Conservation (phyloP, 1,139 yeast species). For the Yamadazyma kanchanaburiensis region DNA sequence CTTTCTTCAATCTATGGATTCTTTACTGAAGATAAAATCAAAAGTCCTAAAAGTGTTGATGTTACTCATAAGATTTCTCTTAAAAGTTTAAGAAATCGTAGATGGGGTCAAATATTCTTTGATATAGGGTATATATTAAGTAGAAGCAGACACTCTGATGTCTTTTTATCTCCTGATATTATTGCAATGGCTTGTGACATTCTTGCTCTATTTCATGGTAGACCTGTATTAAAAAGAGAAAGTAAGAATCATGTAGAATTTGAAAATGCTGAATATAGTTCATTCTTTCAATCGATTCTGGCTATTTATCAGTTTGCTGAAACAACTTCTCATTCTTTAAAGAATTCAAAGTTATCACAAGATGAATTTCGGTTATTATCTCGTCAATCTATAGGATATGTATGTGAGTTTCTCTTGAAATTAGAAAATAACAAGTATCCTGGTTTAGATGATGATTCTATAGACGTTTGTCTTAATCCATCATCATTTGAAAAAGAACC, state of each 20-base stretch:
- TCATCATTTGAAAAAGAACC: conserved; percentile 19
- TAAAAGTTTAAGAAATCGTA: conserved; percentile 63
- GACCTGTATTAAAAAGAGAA: conserved; percentile 73
- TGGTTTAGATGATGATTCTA: conserved; percentile 23
- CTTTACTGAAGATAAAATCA: conserved; percentile 55
- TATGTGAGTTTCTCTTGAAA: conserved; percentile 24
- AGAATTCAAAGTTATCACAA: conserved; percentile 13
- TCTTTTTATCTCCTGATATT: conserved; percentile 29
- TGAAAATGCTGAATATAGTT: conserved; percentile 82
- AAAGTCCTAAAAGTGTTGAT: conserved; percentile 43
- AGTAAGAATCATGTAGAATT: conserved; percentile 84
- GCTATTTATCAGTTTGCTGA: conserved; percentile 66
- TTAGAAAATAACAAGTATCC: conserved; percentile 30
- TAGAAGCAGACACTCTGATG: conserved; percentile 56
- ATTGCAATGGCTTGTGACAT: conserved; percentile 60
- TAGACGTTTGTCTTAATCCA: conserved; percentile 24
- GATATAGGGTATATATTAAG: conserved; percentile 79
- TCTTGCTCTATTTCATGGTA: conserved; percentile 72
- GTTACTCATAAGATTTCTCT: conserved; percentile 41
- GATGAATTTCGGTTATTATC: conserved; percentile 16
- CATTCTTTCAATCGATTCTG: conserved; percentile 75
- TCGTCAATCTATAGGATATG: conserved; percentile 29
- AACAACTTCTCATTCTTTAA: conserved; percentile 49
- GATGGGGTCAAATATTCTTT: conserved; percentile 82
- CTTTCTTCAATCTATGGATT: conserved; percentile 66